Percentiles rank a stretch among this genome's conserved stretches.
These are phyloP conservation scores for Fonsecaea multimorphosa DNA, from an alignment of 2,329 filamentous ascomycete genomes.

Conservation along the genomic window DNA sequence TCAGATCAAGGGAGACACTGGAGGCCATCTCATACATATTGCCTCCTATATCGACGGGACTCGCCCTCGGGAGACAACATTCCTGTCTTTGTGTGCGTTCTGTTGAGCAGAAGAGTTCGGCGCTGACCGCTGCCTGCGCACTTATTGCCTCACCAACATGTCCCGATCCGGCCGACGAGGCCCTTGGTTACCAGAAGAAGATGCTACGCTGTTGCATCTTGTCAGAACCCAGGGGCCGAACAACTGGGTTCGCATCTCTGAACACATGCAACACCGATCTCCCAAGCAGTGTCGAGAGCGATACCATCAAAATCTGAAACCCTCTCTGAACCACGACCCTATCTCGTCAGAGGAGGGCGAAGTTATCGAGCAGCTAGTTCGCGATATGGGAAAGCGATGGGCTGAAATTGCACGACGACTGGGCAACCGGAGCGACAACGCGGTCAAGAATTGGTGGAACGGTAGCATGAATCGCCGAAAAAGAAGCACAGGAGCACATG, in stretches of 20 bases:
- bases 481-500: conserved; percentile 31
- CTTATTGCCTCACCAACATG: conserved; percentile 40
- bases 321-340: conserved; percentile 72
- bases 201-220: conserved; percentile 71
- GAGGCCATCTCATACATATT: conserved; percentile 2
- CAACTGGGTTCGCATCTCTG: conserved; percentile 90
- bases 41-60: background rate
- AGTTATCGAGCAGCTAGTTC: conserved; percentile 77
- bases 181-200: conserved; percentile 82
- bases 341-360: conserved; percentile 73
- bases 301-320: conserved; percentile 91
- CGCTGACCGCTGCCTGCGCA: background rate
- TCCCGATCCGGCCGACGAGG: conserved; percentile 69
- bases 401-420: conserved; percentile 87
- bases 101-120: background rate
- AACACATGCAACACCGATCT: conserved; percentile 75
- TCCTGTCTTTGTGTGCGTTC: background rate
- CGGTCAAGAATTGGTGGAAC: conserved; percentile 98
- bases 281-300: conserved; percentile 95
- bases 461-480: conserved; percentile 78
- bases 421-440: conserved; percentile 87
- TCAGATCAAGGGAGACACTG: conserved; percentile 3
- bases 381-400: conserved; percentile 83
- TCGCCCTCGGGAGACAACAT: background rate
- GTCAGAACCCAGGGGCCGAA: conserved; percentile 74